Evolutionary conservation across 257 asterid genomes (phyloP).

Genomic region (Nicotiana obtusifolia): DNA sequence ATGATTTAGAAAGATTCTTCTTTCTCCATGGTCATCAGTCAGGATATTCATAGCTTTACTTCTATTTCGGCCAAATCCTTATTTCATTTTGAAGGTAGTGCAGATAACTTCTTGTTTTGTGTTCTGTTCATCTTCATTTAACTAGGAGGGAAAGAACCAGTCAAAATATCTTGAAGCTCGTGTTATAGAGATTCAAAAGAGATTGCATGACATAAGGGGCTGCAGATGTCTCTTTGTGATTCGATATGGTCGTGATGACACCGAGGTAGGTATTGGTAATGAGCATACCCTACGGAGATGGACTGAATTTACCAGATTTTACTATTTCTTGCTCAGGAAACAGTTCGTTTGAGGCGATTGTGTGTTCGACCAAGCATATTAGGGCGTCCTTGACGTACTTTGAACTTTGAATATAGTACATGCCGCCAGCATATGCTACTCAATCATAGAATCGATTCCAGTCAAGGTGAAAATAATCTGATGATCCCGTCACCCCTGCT

Average conservation of each 20-base stretch:
- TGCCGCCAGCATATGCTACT: background rate
- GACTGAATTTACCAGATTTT: background rate
- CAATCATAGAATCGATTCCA: background rate
- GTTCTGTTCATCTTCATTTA: background rate
- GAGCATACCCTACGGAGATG: background rate
- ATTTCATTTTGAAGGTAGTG: too few relatives aligned
- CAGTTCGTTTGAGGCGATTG: constrained; percentile 65
- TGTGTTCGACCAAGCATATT: constrained; percentile 61
- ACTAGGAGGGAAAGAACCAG: constrained; percentile 63
- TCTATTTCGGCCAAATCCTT: too few relatives aligned
- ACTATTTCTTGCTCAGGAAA: constrained; percentile 46
- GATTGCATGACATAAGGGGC: constrained; percentile 86
- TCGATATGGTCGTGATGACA: constrained; percentile 51
- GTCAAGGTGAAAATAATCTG: background rate
- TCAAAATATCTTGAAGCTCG: constrained; percentile 77
- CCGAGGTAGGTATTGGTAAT: constrained; percentile 39
- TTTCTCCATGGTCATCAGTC: too few relatives aligned
- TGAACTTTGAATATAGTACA: background rate
- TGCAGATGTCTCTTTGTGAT: constrained; percentile 85
- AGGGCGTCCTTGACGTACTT: background rate
- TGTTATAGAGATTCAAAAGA: constrained; percentile 56
- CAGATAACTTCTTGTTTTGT: background rate
- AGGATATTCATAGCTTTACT: too few relatives aligned
- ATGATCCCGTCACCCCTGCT: background rate
- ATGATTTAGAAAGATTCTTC: too few relatives aligned